phyloP scores from a whole-genome alignment of 495 filamentous ascomycete genomes.

The Aspergillus cristatus region DNA sequence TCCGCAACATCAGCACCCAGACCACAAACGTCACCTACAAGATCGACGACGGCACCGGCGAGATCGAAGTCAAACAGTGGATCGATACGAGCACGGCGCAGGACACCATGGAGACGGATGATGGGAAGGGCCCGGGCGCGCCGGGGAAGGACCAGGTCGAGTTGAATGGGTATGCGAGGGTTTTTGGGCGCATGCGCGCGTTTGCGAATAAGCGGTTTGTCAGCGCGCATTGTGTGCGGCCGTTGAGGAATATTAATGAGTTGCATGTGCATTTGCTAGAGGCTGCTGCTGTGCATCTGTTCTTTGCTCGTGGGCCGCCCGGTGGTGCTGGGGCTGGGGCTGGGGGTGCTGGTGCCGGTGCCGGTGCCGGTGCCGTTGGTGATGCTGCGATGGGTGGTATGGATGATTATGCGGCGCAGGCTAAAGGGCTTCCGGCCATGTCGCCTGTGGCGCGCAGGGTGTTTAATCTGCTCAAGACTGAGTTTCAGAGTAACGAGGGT shows the following conservation, averaged over 20 bases:
- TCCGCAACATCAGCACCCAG: slow-evolving; percentile 77
- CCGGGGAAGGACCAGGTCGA: slow-evolving; percentile 39
- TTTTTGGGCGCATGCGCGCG: slow-evolving; percentile 67
- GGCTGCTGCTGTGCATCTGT: slow-evolving; percentile 76
- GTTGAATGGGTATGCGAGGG: slow-evolving; percentile 70
- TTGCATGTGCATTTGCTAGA: slow-evolving; percentile 83
- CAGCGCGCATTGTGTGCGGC: slow-evolving; percentile 68
- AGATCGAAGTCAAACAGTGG: slow-evolving; percentile 91
- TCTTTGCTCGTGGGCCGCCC: slow-evolving; percentile 67
- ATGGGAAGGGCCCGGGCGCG: slow-evolving; percentile 18
- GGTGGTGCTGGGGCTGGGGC: slow-evolving; percentile 26
- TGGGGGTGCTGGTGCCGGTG: slow-evolving; percentile 14
- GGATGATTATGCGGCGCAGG: slow-evolving; percentile 25
- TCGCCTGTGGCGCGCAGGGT: slow-evolving; percentile 54
- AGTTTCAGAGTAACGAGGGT: slow-evolving; percentile 67
- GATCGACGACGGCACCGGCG: slow-evolving; percentile 89
- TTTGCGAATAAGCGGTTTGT: slow-evolving; percentile 76
- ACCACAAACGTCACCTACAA: slow-evolving; percentile 86
- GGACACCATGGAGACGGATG: slow-evolving; percentile 41
- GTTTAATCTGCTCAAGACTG: slow-evolving; percentile 51
- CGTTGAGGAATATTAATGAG: slow-evolving; percentile 80
- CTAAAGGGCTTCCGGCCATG: slow-evolving; percentile 37
- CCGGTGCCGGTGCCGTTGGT: slow-evolving; percentile 14
- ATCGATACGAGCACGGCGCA: slow-evolving; percentile 48
- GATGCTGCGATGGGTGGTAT: slow-evolving; percentile 32